Base-by-base conservation (phyloP, 192 early-diverging fungal species). In the Phycomyces blakesleeanus region DNA sequence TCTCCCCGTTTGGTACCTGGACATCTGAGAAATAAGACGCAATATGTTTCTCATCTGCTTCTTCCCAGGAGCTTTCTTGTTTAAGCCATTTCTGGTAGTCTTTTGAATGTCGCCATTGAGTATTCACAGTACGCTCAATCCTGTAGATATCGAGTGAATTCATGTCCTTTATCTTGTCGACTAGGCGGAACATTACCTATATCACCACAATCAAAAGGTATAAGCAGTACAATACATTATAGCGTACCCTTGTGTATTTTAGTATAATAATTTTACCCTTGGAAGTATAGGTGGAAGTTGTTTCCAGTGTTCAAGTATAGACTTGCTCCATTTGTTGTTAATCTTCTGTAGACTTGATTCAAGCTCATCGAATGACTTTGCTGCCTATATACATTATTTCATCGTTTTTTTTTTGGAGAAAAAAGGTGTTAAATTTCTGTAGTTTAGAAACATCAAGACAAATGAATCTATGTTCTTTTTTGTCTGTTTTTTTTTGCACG, bases 321-420 rank as follows among this genome's bases (percentile, higher is more conserved):
- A 61, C 18, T 75, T 66, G 37, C 74, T 73, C 80, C 80, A 82
- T 20, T 29, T 58, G 25, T 72, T 76, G 38, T 68, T 59, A 24
- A 68, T 64, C 29, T 70, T 64, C 38, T 68, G 58, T 64, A 82
- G 53, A 0, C 60, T 63, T 21, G 51, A 26, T 16, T 75, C 24
- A 20, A 82, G 50, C 1, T 75, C 63, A 12, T 58, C 68, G 38
- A 75, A 22, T 0, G 68, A 59, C 24, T 14, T 38, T 2, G 64
- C 72, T 6, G 67, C 70, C 76, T 77, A 60, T 21, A 22, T 59
- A 24, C 25, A 38, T 25, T n/a, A n/a, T n/a, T n/a, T n/a, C 11
- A 64, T 26, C 16, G 25, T 22, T 12, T 38, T n/a, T n/a, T n/a
- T n/a, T n/a, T n/a, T n/a, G n/a, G n/a, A n/a, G n/a, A n/a, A n/a